Conservation (phyloP, 106 monocot genomes). For the Platanthera guangdongensis region DNA sequence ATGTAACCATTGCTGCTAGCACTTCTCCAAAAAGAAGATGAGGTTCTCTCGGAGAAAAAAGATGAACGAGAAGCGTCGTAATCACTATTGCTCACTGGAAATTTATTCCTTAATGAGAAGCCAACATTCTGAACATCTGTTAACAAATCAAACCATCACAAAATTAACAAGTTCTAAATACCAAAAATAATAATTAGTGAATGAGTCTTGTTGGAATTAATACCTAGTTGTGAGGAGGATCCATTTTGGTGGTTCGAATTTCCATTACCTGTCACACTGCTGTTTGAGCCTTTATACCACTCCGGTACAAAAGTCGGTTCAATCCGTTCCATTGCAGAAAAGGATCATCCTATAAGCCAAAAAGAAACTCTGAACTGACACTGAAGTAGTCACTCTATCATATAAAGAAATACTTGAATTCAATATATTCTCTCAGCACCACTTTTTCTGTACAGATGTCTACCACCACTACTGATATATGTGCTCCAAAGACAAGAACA, state of each 20-base stretch:
- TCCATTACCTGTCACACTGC: neutral
- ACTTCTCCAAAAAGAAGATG: slow-evolving; percentile 18
- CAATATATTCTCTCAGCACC: neutral
- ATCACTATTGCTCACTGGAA: slow-evolving; percentile 16
- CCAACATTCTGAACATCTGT: slow-evolving; percentile 22
- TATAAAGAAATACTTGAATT: slow-evolving; percentile 1
- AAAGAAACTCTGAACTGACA: neutral
- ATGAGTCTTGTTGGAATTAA: neutral
- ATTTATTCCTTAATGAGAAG: slow-evolving; percentile 21
- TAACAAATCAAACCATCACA: slow-evolving; percentile 1
- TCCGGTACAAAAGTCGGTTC: slow-evolving; percentile 28
- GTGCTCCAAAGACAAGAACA: neutral
- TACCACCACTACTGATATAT: neutral
- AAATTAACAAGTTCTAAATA: neutral
- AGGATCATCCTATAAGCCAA: slow-evolving; percentile 11
- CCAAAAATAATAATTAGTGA: neutral
- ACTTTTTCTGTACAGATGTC: neutral
- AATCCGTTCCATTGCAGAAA: slow-evolving; percentile 21
- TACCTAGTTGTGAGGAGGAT: slow-evolving; percentile 14
- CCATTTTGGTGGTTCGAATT: slow-evolving; percentile 5
- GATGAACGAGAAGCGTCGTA: slow-evolving; percentile 19
- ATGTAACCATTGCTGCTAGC: slow-evolving; percentile 24
- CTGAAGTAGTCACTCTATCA: neutral
- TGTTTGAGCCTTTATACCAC: slow-evolving; percentile 24
- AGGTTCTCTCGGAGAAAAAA: slow-evolving; percentile 5